These are phyloP conservation scores for Pseudogymnoascus sp. DNA, from an alignment of 2,329 filamentous ascomycete genomes.

Conservation along the genomic window DNA sequence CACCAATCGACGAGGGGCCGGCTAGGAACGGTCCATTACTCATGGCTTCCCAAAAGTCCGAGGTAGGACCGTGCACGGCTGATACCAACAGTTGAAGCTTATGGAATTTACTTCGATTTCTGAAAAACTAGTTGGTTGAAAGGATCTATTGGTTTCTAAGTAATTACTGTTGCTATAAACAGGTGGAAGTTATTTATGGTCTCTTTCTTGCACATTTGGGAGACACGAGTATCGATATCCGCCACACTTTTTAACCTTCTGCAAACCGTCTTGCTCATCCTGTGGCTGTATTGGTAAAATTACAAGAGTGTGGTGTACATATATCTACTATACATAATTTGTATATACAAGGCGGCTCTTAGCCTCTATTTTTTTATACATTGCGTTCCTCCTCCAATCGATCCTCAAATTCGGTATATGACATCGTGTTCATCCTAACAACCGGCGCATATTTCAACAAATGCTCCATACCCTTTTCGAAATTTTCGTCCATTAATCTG, in stretches of 20 bases:
- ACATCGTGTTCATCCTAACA: neutral
- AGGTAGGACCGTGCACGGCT: neutral
- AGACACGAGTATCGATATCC: neutral
- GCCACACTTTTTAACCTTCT: neutral
- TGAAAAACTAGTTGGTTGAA: neutral
- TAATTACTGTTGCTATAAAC: neutral
- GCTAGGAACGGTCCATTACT: conserved; percentile 4
- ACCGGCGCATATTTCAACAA: neutral
- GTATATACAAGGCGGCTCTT: neutral
- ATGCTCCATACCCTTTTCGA: neutral
- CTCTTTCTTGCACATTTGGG: neutral
- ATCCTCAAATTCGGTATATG: neutral
- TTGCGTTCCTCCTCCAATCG: neutral
- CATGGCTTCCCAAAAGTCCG: neutral
- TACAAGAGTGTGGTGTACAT: conserved; percentile 4
- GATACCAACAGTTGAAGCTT: neutral
- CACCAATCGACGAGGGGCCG: neutral
- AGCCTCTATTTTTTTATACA: neutral
- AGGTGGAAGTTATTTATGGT: neutral
- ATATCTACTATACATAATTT: conserved; percentile 4
- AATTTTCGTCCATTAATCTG: neutral
- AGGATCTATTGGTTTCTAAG: neutral
- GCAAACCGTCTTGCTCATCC: neutral
- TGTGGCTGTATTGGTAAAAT: neutral
- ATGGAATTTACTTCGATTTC: neutral